phyloP scores from a whole-genome alignment of 768 basidiomycete genomes.

The Termitomyces sp. region DNA sequence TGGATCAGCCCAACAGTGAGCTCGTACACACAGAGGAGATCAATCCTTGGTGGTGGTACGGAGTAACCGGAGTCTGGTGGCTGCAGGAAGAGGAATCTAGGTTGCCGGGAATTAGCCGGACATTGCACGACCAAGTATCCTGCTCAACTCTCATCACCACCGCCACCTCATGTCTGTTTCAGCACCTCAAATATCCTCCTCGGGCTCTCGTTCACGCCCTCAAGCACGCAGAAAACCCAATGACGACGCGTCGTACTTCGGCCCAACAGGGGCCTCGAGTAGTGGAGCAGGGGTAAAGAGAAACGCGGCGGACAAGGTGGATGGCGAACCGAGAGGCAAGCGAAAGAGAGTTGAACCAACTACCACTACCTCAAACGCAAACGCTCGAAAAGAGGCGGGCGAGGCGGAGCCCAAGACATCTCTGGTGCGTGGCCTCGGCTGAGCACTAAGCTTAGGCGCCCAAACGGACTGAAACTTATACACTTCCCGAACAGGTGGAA shows the following conservation, averaged over 20 bases:
- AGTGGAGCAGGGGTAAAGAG: constrained; percentile 50
- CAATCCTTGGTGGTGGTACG: constrained; percentile 4
- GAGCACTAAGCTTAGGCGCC: neutral
- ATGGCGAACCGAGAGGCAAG: constrained; percentile 74
- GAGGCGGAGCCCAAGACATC: constrained; percentile 39
- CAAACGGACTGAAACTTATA: neutral
- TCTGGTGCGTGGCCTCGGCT: constrained; percentile 32
- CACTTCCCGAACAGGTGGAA: constrained; percentile 52
- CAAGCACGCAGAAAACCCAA: constrained; percentile 60
- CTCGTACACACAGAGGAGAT: neutral
- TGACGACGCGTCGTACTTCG: constrained; percentile 71
- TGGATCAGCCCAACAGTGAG: neutral
- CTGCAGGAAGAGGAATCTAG: constrained; percentile 3
- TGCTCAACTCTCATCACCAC: constrained; percentile 9
- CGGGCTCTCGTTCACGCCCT: constrained; percentile 58
- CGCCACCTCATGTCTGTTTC: constrained; percentile 30
- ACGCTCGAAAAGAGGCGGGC: constrained; percentile 29
- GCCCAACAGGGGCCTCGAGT: constrained; percentile 41
- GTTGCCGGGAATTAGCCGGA: constrained; percentile 13
- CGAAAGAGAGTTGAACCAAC: constrained; percentile 61
- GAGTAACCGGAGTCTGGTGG: constrained; percentile 7
- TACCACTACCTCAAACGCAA: constrained; percentile 16
- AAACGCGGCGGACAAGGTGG: constrained; percentile 61
- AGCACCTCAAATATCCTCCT: constrained; percentile 25
- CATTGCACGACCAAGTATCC: neutral